These are phyloP conservation scores for Marsdenia floribunda DNA, from an alignment of 257 asterid genomes.

Conservation along the genomic window DNA sequence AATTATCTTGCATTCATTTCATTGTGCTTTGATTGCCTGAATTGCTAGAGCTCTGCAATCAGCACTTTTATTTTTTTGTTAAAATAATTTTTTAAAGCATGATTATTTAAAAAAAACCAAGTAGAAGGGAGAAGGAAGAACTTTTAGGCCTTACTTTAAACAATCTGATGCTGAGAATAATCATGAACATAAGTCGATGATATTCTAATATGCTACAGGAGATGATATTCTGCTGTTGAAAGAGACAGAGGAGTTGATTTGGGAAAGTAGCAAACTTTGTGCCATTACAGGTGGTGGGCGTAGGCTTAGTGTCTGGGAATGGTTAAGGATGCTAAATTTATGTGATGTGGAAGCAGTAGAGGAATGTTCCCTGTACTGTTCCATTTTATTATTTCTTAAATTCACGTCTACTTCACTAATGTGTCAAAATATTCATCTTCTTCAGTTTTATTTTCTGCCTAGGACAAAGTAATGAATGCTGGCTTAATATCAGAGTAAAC, in stretches of 20 bases:
- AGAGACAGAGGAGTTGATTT: background rate
- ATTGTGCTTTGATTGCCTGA: background rate
- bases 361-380: background rate
- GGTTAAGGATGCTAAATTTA: background rate
- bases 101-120: background rate
- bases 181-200: background rate
- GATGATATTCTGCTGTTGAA: background rate
- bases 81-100: no score
- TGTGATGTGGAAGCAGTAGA: background rate
- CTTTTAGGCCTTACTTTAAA: background rate
- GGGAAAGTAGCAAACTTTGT: background rate
- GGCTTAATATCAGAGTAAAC: background rate
- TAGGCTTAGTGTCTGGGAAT: conserved; percentile 44
- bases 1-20: background rate
- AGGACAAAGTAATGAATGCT: background rate
- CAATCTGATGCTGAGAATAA: background rate
- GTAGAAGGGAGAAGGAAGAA: background rate
- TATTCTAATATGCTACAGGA: background rate
- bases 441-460: background rate
- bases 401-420: background rate
- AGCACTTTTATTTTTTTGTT: background rate
- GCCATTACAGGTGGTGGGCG: background rate
- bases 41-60: background rate
- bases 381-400: background rate
- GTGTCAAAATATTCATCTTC: background rate